A percentile compares a stretch with the other conserved stretches of the same genome.
Evolutionary conservation across 164 flowering plant genomes (phyloP).

Genomic region (Berberis thunbergii): DNA sequence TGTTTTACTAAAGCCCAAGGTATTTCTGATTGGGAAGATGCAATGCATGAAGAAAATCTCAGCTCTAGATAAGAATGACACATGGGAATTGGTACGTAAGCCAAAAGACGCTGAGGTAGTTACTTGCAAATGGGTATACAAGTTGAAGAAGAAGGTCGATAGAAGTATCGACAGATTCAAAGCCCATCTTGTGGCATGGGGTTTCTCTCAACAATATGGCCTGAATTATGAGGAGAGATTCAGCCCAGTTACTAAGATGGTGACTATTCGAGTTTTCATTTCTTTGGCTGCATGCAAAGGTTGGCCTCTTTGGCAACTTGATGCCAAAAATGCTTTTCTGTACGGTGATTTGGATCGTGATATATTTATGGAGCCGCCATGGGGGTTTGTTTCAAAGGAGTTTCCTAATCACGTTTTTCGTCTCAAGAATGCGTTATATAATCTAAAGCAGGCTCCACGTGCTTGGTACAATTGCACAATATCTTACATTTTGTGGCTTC

Average conservation of each 20-base stretch:
- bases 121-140: conserved; percentile 1
- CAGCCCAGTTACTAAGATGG: conserved; percentile 8
- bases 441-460: too few species aligned
- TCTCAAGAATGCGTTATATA: too few species aligned
- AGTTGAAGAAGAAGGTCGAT: conserved; percentile 3
- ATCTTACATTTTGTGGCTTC: conserved; percentile 1
- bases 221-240: conserved; percentile 4
- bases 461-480: background rate
- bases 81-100: conserved; percentile 4
- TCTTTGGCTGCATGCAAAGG: conserved; percentile 5
- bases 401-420: background rate
- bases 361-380: background rate
- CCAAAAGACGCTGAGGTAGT: background rate
- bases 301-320: background rate
- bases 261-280: background rate
- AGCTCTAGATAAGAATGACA: background rate
- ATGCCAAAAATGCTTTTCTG: background rate
- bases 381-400: background rate
- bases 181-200: conserved; percentile 3
- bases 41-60: background rate
- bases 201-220: conserved; percentile 5
- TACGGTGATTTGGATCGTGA: background rate
- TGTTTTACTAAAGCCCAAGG: background rate
- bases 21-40: background rate
- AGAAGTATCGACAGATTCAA: background rate